These are phyloP conservation scores for Sordaria brevicollis DNA, from an alignment of 495 filamentous ascomycete genomes.

Conservation along the genomic window DNA sequence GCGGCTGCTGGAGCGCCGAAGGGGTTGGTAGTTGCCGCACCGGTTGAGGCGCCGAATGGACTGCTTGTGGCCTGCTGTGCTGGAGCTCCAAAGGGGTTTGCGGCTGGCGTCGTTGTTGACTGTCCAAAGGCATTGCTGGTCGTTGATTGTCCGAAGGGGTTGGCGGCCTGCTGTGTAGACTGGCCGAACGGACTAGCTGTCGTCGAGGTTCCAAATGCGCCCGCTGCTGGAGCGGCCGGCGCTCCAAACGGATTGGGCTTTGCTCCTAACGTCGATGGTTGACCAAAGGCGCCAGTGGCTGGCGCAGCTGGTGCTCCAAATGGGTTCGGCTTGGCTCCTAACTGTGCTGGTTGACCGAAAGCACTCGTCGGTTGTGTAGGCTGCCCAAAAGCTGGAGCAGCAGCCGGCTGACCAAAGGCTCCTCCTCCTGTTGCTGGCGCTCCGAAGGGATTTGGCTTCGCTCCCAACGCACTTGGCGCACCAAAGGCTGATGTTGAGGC, in stretches of 20 bases:
- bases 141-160: constrained; percentile 4
- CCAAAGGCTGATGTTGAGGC: constrained; percentile 9
- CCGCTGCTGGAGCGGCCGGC: not conserved
- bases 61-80: not conserved
- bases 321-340: constrained; percentile 20
- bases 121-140: not conserved
- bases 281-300: not conserved
- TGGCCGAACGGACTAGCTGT: constrained; percentile 10
- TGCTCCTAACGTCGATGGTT: constrained; percentile 8
- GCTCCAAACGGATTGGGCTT: constrained; percentile 19
- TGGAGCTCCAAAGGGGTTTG: constrained; percentile 6
- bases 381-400: constrained; percentile 29
- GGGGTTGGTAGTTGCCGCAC: constrained; percentile 7
- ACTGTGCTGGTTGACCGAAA: constrained; percentile 21
- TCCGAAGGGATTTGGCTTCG: constrained; percentile 31
- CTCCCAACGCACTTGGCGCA: constrained; percentile 17
- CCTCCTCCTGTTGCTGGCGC: constrained; percentile 22
- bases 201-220: constrained; percentile 1
- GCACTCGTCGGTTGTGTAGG: constrained; percentile 17
- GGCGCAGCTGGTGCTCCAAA: constrained; percentile 4
- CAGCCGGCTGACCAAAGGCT: constrained; percentile 29
- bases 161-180: constrained; percentile 2
- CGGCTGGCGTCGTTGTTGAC: not conserved
- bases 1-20: constrained; percentile 11
- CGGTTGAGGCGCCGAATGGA: not conserved